Percentiles rank a stretch among this genome's conserved stretches.
Conservation (phyloP, 2,329 filamentous ascomycete genomes). For the Cladosporium sp. region DNA sequence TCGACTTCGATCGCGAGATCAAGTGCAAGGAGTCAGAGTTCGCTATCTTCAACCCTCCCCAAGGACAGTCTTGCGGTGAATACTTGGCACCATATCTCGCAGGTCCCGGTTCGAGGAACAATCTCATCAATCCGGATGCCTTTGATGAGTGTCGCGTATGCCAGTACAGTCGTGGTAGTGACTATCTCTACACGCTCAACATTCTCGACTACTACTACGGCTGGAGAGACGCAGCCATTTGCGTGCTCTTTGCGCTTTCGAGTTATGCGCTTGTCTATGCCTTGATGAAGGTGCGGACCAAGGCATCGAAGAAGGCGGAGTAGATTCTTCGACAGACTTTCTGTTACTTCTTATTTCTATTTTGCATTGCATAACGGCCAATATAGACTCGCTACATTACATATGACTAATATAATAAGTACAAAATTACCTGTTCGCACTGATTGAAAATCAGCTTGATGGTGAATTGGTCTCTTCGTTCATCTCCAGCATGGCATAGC, state of each 20-base stretch:
- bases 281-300: constrained; percentile 46
- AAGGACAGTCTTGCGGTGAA: constrained; percentile 55
- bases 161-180: constrained; percentile 57
- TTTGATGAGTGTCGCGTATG: constrained; percentile 61
- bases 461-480: background rate
- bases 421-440: background rate
- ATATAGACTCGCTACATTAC: constrained; percentile 3
- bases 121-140: constrained; percentile 62
- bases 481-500: background rate
- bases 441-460: background rate
- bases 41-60: constrained; percentile 50
- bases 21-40: constrained; percentile 40
- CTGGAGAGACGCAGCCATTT: constrained; percentile 66
- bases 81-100: constrained; percentile 58
- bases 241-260: constrained; percentile 53
- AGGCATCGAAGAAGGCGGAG: constrained; percentile 44
- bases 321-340: constrained; percentile 10
- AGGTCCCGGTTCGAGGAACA: constrained; percentile 42
- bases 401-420: constrained; percentile 5
- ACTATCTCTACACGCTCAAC: constrained; percentile 62
- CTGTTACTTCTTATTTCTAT: background rate
- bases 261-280: constrained; percentile 40
- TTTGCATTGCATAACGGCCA: background rate
- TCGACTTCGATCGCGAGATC: constrained; percentile 45
- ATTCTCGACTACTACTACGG: constrained; percentile 62